Evolutionary conservation across 2,329 filamentous ascomycete species (phyloP), one percentile per base, ranked within the genome.

Genomic region (Drechslera avenae): DNA sequence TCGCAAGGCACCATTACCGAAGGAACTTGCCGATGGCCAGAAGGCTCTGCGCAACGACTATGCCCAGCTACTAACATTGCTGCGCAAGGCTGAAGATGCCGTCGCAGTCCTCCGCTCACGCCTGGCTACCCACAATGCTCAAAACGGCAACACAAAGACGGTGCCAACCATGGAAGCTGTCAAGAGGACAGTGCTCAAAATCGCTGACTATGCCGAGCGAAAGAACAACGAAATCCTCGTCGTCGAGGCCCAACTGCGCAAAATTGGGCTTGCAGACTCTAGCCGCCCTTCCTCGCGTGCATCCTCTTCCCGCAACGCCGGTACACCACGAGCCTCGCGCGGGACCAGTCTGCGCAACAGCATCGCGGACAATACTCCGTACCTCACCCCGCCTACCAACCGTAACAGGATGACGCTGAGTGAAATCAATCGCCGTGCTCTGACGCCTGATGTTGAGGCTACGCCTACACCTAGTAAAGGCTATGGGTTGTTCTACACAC

Each of bases 121-220:
- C 62, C 81, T 97, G 14, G 87, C 88, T 1, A 81, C 84, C 16
- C 75, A 76, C 18, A 72, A 76, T 35, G 74, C 76, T 4, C 76
- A 83, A 1, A 79, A 81, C 6, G 81, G 80, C 14, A 66, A 66
- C 16, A 60, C 55, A 2, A 60, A 58, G 18, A 59, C 64, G 1
- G 83, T 87, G 4, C 94, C 94, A 0, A 97, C 92, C 0, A 90
- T 97, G 8, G 94, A 97, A 63, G 90, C 91, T 0, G 90, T 99
- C 16, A 87, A 92, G 61, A 90, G 89, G 52, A 99, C 94, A 1
- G 96, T 99, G 59, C 80, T 81, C 50, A 96, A 94, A 68, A 92
- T 99, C 88, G 97, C 92, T 28, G 83, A 80, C 52, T 93, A 97
- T 87, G 89, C 89, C 0, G 90, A 97, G 78, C 90, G 91, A 76